Evolutionary conservation across 352 stramenopile genomes (phyloP).

Genomic region (Phytophthora palmivora): DNA sequence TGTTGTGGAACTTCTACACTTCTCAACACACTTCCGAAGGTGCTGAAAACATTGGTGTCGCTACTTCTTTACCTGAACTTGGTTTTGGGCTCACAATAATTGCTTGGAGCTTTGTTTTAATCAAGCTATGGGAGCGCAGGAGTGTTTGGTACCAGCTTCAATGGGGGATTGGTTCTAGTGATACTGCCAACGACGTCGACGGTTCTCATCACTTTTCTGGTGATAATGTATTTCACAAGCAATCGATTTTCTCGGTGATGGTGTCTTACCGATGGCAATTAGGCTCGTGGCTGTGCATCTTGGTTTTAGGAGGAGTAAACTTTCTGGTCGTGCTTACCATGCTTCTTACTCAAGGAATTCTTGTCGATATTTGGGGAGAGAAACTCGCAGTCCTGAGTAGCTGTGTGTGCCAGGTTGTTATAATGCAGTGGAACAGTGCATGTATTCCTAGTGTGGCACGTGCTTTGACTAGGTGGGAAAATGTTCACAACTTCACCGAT

Average conservation of each 20-base stretch:
- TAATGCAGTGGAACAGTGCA: conserved; percentile 41
- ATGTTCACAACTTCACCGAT: conserved; percentile 23
- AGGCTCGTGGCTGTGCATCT: conserved; percentile 23
- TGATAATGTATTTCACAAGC: not conserved
- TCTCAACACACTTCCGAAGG: not conserved
- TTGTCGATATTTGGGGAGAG: conserved; percentile 28
- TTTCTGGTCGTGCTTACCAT: conserved; percentile 36
- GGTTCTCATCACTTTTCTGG: conserved; percentile 1
- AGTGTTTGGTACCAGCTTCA: conserved; percentile 68
- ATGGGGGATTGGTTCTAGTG: conserved; percentile 50
- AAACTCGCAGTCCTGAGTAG: conserved; percentile 40
- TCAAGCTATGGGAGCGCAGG: conserved; percentile 64
- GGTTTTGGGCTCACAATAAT: conserved; percentile 41
- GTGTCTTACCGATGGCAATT: conserved; percentile 21
- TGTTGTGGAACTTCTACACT: conserved; percentile 42
- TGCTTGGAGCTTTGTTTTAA: conserved; percentile 59
- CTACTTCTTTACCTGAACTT: conserved; percentile 14
- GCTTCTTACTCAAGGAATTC: conserved; percentile 39
- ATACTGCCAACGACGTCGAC: conserved; percentile 16
- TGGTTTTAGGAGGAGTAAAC: conserved; percentile 28
- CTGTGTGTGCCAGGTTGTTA: conserved; percentile 30
- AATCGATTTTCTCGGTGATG: conserved; percentile 10
- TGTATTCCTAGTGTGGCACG: conserved; percentile 34
- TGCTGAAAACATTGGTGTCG: conserved; percentile 7
- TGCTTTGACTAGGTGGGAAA: conserved; percentile 45